Conservation (phyloP, 257 asterid genomes). For the Marsdenia floribunda region DNA sequence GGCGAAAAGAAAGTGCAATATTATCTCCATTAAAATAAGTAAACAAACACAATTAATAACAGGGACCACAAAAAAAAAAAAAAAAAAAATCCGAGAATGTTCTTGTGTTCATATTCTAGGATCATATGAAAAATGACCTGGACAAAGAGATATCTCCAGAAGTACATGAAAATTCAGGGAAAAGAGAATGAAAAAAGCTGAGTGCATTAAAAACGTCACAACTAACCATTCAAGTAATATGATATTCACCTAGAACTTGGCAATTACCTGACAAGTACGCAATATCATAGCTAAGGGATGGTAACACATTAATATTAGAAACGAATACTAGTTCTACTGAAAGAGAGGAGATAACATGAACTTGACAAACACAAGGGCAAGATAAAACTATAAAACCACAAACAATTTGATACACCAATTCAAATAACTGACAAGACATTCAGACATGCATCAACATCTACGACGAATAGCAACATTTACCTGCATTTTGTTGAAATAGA, state of each 20-base stretch:
- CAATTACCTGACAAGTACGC: neutral
- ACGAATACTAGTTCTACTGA: neutral
- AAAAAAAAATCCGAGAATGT: neutral
- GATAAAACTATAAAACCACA: neutral
- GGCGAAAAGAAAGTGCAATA: neutral
- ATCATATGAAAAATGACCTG: neutral
- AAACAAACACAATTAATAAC: neutral
- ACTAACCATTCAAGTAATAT: neutral
- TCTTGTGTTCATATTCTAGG: neutral
- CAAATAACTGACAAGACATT: neutral
- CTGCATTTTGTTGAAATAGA: constrained; percentile 18
- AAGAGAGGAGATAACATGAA: neutral
- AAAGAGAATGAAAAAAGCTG: neutral
- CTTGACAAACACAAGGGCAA: neutral
- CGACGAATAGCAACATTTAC: neutral
- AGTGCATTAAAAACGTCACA: neutral
- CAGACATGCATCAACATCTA: neutral
- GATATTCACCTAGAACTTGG: neutral
- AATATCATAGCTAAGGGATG: neutral
- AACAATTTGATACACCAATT: neutral
- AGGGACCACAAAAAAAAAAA: too few species aligned
- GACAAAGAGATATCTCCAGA: neutral
- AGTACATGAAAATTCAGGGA: neutral
- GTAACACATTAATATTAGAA: neutral
- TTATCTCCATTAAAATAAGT: neutral